Evolutionary conservation across 2,329 filamentous ascomycete genomes (phyloP).

Genomic region (Claviceps sp.): DNA sequence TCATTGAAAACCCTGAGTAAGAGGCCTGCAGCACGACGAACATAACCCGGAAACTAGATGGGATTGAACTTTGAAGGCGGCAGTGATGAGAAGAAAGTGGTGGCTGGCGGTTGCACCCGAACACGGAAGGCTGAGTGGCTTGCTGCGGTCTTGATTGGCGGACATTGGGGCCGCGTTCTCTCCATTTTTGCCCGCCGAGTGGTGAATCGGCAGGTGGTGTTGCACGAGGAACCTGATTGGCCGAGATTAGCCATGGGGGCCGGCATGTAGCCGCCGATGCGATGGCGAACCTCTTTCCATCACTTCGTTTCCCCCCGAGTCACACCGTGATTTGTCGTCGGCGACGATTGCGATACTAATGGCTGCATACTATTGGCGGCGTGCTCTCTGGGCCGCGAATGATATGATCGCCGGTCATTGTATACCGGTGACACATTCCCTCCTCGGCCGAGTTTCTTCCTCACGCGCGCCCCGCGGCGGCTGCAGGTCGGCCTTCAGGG

Average conservation of each 20-base stretch:
- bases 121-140: neutral
- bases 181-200: no score
- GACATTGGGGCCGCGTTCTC: neutral
- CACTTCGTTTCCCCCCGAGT: conserved; percentile 6
- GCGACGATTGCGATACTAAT: neutral
- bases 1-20: no score
- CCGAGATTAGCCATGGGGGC: conserved; percentile 19
- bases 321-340: neutral
- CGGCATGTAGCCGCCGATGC: conserved; percentile 28
- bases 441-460: no score
- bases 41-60: neutral
- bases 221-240: conserved; percentile 8
- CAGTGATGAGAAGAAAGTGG: neutral
- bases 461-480: neutral
- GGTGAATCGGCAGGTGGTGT: no score
- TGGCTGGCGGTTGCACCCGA: neutral
- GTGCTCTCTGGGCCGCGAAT: neutral
- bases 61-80: no score
- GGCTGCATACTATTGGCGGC: neutral
- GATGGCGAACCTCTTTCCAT: conserved; percentile 26
- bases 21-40: neutral
- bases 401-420: no score
- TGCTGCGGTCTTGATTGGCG: neutral
- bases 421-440: no score
- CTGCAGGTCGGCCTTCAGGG: neutral